These are phyloP conservation scores for Lepiota brunneoincarnata DNA, from an alignment of 768 basidiomycete genomes.

Conservation along the genomic window DNA sequence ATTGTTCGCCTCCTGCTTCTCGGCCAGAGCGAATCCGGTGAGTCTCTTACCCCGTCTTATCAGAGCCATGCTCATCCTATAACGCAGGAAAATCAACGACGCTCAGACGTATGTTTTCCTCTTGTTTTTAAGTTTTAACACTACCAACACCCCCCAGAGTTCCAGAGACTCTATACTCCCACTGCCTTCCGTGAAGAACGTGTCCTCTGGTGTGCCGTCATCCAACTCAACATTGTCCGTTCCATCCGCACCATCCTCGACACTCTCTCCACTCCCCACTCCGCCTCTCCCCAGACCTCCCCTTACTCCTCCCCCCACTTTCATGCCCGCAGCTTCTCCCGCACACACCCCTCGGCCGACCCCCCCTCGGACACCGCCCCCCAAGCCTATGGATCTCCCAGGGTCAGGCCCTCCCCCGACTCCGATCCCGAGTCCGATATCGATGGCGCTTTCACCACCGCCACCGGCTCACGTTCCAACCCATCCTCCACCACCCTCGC, in stretches of 20 bases:
- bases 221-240: conserved; percentile 80
- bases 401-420: conserved; percentile 18
- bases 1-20: conserved; percentile 73
- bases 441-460: conserved; percentile 21
- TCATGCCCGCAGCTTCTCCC: conserved; percentile 33
- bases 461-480: conserved; percentile 14
- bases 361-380: conserved; percentile 14
- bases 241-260: conserved; percentile 75
- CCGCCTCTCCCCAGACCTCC: conserved; percentile 32
- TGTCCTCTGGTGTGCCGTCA: conserved; percentile 78
- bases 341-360: conserved; percentile 22
- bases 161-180: conserved; percentile 73
- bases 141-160: conserved; percentile 45
- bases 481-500: conserved; percentile 17
- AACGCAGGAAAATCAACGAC: conserved; percentile 74
- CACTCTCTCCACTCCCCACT: conserved; percentile 28
- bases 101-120: conserved; percentile 60
- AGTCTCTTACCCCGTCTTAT: conserved; percentile 20
- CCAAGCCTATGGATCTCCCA: conserved; percentile 18
- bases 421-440: conserved; percentile 19
- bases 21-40: conserved; percentile 83
- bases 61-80: conserved; percentile 8
- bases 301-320: conserved; percentile 34
- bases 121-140: background rate
- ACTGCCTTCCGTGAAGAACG: conserved; percentile 74